phyloP scores from a whole-genome alignment of 1,284 basidiomycete species.

The Ceratobasidium papillatum region DNA sequence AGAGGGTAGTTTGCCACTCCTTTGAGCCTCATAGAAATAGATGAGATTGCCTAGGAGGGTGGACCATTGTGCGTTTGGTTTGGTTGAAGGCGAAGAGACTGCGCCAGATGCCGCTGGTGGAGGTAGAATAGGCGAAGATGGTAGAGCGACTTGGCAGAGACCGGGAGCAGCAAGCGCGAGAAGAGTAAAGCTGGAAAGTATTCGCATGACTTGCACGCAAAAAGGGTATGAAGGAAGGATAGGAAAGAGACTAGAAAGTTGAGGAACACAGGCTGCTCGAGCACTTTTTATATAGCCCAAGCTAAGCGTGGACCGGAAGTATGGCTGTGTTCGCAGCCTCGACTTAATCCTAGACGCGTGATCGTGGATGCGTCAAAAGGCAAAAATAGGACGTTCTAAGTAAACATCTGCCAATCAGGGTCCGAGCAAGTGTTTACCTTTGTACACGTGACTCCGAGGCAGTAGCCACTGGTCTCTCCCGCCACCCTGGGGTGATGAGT shows the following conservation, averaged over 20 bases:
- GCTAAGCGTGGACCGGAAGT: constrained; percentile 10
- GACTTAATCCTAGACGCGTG: neutral
- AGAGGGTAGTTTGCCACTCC: constrained; percentile 76
- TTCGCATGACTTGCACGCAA: constrained; percentile 19
- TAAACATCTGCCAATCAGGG: constrained; percentile 5
- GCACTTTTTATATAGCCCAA: constrained; percentile 8
- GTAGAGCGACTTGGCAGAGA: constrained; percentile 66
- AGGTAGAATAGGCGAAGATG: constrained; percentile 67
- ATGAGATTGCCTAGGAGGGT: constrained; percentile 80
- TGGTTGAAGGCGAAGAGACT: constrained; percentile 56
- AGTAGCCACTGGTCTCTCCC: constrained; percentile 21
- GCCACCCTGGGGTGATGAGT: constrained; percentile 24
- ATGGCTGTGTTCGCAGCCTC: neutral
- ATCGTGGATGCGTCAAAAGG: neutral
- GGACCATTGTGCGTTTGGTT: constrained; percentile 81
- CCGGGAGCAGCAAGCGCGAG: neutral
- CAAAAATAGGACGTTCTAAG: constrained; percentile 11
- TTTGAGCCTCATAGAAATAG: constrained; percentile 92
- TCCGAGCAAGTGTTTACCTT: neutral
- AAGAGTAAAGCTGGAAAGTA: constrained; percentile 1
- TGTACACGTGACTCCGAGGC: neutral
- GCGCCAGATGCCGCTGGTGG: constrained; percentile 69
- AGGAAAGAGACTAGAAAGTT: neutral
- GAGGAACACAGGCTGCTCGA: neutral
- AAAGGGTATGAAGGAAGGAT: neutral